A percentile compares a stretch with the other conserved stretches of the same genome.
Conservation (phyloP, 305 asterid genomes). For the Solanum hybrid region DNA sequence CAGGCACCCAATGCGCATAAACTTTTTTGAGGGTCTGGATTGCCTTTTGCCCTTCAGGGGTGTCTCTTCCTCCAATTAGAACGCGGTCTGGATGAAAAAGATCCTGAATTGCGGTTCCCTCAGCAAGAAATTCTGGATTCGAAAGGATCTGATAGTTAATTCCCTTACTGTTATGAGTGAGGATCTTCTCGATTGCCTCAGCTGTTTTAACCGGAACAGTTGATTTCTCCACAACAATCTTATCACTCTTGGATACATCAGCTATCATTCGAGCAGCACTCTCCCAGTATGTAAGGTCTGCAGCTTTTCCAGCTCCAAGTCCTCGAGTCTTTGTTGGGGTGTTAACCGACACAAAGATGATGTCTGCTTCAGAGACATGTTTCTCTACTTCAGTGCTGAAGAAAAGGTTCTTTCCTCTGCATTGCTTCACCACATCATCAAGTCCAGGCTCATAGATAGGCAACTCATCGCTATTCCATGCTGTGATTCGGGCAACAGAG, state of each 20-base stretch:
- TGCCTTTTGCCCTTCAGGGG: slow-evolving; percentile 30
- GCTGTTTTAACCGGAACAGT: slow-evolving; percentile 57
- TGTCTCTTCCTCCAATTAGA: slow-evolving; percentile 36
- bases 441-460: slow-evolving; percentile 46
- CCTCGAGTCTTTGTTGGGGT: slow-evolving; percentile 41
- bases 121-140: slow-evolving; percentile 40
- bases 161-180: slow-evolving; percentile 40
- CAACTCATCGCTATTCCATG: slow-evolving; percentile 34
- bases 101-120: slow-evolving; percentile 36
- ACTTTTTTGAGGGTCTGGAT: slow-evolving; percentile 22
- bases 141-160: slow-evolving; percentile 33
- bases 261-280: slow-evolving; percentile 58
- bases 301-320: slow-evolving; percentile 45
- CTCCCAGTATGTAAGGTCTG: slow-evolving; percentile 49
- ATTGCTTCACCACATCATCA: slow-evolving; percentile 34
- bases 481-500: slow-evolving; percentile 27
- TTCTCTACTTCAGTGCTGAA: slow-evolving; percentile 43
- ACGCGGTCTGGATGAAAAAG: slow-evolving; percentile 36
- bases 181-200: slow-evolving; percentile 48
- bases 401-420: slow-evolving; percentile 41
- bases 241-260: slow-evolving; percentile 39
- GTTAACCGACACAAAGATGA: slow-evolving; percentile 38
- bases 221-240: slow-evolving; percentile 54
- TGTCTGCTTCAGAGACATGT: slow-evolving; percentile 42
- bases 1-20: slow-evolving; percentile 40